Base-by-base conservation (phyloP, 2,329 filamentous ascomycete species). In the Scytalidium sp. region DNA sequence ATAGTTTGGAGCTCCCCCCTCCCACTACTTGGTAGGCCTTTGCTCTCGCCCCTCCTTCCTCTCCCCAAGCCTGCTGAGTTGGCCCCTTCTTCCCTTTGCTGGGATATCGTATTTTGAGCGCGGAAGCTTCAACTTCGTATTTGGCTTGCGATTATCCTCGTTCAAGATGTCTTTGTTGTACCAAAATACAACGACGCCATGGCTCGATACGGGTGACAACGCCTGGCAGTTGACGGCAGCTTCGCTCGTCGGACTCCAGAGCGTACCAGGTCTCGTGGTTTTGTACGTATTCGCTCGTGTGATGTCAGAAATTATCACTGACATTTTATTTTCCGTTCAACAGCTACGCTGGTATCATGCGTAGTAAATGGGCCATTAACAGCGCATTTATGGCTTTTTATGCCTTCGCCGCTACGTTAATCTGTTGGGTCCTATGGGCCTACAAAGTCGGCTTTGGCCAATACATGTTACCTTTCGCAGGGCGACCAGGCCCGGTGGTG, bases 201-300 rank as follows among this genome's bases (percentile, higher is more conserved):
- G 66, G 66, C 63, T 74, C 23, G 64, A 73, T 56, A 71, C 65
- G 52, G 75, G 75, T 50, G 73, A 78, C 62, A 74, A 78, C 63
- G 72, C 75, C 41, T 78, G 75, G 75, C 75, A 78, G 62, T 64
- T 78, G 45, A 77, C 75, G 15, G 75, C 75, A 2, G 75, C 69
- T 6, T 72, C 70, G 5, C 64, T 78, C 13, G 75, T 78, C 50
- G 75, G 67, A 15, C 64, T 78, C 15, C 75, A 78, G 57, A 74
- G 70, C 21, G 64, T 78, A 3, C 75, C 75, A 3, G 75, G 75
- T 11, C 72, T 78, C 10, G 70, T 73, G 44, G 69, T 76, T 19
- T 61, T 78, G 54, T 60, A 53, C 44, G 32, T n/a, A 36, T 36
- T n/a, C 13, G 13, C 13, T 36, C 32, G 5, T 15, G 49, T 50